Base-by-base conservation (phyloP, 2,329 filamentous ascomycete genomes). In the Thermothelomyces thermophilus region DNA sequence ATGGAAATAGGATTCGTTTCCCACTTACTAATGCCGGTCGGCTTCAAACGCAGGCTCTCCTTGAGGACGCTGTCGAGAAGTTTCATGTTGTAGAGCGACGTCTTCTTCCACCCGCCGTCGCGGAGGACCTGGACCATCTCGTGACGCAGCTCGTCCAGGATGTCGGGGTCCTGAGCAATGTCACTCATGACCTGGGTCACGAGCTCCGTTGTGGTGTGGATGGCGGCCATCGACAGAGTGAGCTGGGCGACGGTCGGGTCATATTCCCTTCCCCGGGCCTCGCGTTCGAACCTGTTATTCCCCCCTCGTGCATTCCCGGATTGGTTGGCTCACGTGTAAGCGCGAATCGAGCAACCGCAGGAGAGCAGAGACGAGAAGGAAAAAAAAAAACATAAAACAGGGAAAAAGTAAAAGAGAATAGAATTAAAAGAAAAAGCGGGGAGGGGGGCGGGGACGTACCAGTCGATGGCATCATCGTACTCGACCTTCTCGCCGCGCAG, bases 41-140 rank as follows among this genome's bases (percentile, higher is more conserved):
- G 41, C 19, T 44, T 44, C 19, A 44, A 8, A 7, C 41, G 41
- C 20, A 35, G 31, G 22, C 30, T 44, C n/a, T 44, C 41, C 10
- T 44, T 44, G 19, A 44, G 34, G 41, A 35, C 41, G 31, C 41
- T 44, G 31, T 44, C 41, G 3, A 44, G 31, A 2, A 44, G 41
- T 30, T 44, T 44, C 41, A 44, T 44, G 41, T 26, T 43, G 30
- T 43, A 43, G 17, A 43, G 20, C n/a, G 41, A 35, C 3, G 19
- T 34, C 30, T 35, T 43, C 5, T 34, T 34, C 41, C 41, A 43
- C 19, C 41, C 41, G 30, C 19, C 19, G 10, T 43, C 41, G 41
- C 19, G 7, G 13, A 43, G 19, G 3, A 24, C 30, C 30, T 24
- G 3, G 13, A 34, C 30, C 13, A 43, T 43, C n/a, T 43, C 41